Base-by-base conservation (phyloP, 768 basidiomycete species). In the Astraeus odoratus region DNA sequence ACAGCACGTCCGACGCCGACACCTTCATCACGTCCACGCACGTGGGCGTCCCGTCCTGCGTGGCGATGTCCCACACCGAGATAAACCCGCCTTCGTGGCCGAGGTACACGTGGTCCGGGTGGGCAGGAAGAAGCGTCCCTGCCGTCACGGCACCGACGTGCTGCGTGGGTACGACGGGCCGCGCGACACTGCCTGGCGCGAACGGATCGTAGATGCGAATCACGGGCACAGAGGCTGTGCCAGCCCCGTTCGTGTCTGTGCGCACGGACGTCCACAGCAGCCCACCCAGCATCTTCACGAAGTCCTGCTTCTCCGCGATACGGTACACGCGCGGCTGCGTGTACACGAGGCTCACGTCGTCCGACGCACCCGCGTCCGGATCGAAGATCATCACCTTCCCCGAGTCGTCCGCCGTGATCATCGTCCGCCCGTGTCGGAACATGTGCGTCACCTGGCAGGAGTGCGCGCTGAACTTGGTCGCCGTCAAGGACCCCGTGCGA, bases 31-130 rank as follows among this genome's bases (percentile, higher is more conserved):
- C 83, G 50, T 87, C 84, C 12, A 78, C 56, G 57, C 88, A 95
- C 7, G 58, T 59, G 1, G 86, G 84, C 35, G 72, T 67, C 31
- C 76, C 78, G 48, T 78, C 81, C 2, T 65, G 67, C 0, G 73
- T 71, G 2, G 70, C 68, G 8, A 78, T 50, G 19, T 66, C 54
- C 93, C 96, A 99, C n/a, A 94, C 69, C 2, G 83, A 84, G 50
- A 98, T 72, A 56, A 75, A 82, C 0, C 95, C 95, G 33, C 86
- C 92, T 62, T 98, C 94, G 55, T 99, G 95, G 0, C 87, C 92
- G 26, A 99, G 69, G 55, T 83, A 96, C 30, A 89, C 84, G 23
- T 70, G 63, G 2, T 76, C 71, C 0, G 82, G 81, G 16, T 77
- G 70, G 1, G 80, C 76, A 0, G 87, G 83, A 6, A 97, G 61